phyloP scores from a whole-genome alignment of 2,329 filamentous ascomycete species.

The Fonsecaea monophora region DNA sequence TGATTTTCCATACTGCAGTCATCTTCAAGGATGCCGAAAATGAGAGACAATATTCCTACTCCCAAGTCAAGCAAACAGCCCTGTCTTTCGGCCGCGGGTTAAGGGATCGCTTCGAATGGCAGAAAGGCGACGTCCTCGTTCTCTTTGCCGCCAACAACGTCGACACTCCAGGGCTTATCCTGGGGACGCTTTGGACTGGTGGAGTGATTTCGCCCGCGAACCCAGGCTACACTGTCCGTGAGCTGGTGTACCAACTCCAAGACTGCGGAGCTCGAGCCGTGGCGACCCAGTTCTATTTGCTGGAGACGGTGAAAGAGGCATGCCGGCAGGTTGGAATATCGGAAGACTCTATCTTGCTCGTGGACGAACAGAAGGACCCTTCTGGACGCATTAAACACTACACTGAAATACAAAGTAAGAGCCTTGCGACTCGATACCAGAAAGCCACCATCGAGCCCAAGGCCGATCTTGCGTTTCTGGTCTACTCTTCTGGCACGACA shows the following conservation, averaged over 20 bases:
- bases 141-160: constrained; percentile 79
- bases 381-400: constrained; percentile 62
- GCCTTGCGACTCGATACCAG: constrained; percentile 58
- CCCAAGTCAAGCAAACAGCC: no score
- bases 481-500: constrained; percentile 89
- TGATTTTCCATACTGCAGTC: no score
- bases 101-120: constrained; percentile 62
- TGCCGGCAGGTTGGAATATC: constrained; percentile 73
- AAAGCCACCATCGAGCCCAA: constrained; percentile 70
- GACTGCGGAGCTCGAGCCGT: constrained; percentile 76
- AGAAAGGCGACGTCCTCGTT: constrained; percentile 79
- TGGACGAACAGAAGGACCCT: constrained; percentile 60
- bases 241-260: constrained; percentile 81
- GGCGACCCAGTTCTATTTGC: constrained; percentile 71
- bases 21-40: no score
- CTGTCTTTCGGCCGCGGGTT: not conserved
- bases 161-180: constrained; percentile 59
- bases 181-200: constrained; percentile 81
- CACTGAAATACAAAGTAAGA: constrained; percentile 63
- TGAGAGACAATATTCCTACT: no score
- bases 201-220: constrained; percentile 84
- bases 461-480: constrained; percentile 79
- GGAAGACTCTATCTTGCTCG: constrained; percentile 74
- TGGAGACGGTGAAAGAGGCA: constrained; percentile 70
- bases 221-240: constrained; percentile 79